Conservation (phyloP, 352 stramenopile genomes). For the Phytophthora pistaciae region DNA sequence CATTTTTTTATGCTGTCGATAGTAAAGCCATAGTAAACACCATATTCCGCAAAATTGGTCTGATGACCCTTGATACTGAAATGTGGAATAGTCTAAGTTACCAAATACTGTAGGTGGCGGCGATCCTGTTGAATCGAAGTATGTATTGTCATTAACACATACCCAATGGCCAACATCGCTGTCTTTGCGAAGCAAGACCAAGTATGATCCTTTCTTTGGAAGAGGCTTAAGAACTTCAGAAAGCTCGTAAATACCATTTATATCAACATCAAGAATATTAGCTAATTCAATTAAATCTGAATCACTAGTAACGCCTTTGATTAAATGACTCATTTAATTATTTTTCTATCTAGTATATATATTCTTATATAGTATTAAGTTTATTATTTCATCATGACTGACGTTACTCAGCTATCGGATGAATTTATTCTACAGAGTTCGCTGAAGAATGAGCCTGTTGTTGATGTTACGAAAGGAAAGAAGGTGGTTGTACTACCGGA, state of each 20-base stretch:
- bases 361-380: no score
- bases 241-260: no score
- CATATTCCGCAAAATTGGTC: conserved; percentile 16
- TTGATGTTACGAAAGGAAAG: background rate
- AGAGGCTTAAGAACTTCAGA: background rate
- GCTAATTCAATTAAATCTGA: no score
- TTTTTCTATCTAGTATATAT: no score
- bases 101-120: background rate
- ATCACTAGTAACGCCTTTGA: no score
- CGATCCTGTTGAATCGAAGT: conserved; percentile 3
- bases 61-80: conserved; percentile 7
- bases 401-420: background rate
- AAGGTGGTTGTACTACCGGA: background rate
- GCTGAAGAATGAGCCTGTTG: background rate
- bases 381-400: background rate
- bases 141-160: background rate
- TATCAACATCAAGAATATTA: no score
- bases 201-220: background rate
- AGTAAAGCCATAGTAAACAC: conserved; percentile 19
- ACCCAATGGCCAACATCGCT: conserved; percentile 16
- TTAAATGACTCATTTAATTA: no score
- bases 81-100: conserved; percentile 1
- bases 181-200: conserved; percentile 11
- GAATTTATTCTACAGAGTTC: background rate
- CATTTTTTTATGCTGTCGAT: conserved; percentile 11